Conservation (phyloP, 495 filamentous ascomycete genomes). For the Podospora appendiculata region DNA sequence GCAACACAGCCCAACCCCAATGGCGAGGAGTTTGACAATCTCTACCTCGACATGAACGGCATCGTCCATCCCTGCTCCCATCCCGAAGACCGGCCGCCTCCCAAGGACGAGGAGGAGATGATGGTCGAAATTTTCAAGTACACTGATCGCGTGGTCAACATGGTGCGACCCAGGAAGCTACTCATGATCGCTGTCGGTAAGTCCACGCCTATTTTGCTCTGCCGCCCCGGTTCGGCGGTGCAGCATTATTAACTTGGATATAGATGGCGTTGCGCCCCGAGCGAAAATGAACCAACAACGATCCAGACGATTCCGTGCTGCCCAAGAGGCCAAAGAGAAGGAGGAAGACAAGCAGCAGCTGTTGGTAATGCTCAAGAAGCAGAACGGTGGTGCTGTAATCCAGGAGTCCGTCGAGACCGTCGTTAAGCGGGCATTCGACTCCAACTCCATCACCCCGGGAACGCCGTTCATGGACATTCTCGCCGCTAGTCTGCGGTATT, state of each 20-base stretch:
- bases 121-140: constrained; percentile 97
- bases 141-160: constrained; percentile 95
- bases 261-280: constrained; percentile 87
- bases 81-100: constrained; percentile 86
- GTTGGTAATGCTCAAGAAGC: constrained; percentile 67
- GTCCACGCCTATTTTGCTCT: constrained; percentile 23
- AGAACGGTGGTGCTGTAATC: constrained; percentile 55
- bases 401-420: constrained; percentile 55
- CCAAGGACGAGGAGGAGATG: constrained; percentile 96
- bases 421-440: constrained; percentile 91
- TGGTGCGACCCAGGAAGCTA: constrained; percentile 91
- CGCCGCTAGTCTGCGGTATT: constrained; percentile 85
- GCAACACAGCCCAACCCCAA: constrained; percentile 84
- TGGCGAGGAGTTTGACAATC: constrained; percentile 94
- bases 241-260: constrained; percentile 29
- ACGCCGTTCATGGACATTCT: constrained; percentile 99
- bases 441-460: constrained; percentile 95
- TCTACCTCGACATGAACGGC: constrained; percentile 99
- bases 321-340: constrained; percentile 89
- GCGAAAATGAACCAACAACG: constrained; percentile 99
- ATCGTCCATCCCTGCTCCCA: constrained; percentile 99
- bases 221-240: neutral
- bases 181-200: constrained; percentile 96
- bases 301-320: constrained; percentile 82
- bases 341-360: constrained; percentile 86